A percentile compares a stretch with the other conserved stretches of the same genome.
phyloP scores from a whole-genome alignment of 768 basidiomycete species.

The Panellus pusillus region DNA sequence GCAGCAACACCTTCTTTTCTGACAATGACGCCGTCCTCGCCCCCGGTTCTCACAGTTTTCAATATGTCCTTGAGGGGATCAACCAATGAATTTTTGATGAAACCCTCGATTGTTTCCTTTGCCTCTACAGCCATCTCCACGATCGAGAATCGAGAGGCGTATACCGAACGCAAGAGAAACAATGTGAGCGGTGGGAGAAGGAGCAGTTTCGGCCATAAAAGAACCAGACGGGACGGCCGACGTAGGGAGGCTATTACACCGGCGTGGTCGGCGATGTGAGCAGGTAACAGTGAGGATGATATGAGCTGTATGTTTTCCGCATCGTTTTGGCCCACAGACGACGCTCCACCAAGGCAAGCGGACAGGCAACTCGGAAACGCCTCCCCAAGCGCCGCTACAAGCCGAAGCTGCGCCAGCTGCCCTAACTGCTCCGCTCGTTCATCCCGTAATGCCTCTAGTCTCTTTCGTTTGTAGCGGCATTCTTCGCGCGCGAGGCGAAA shows the following conservation, averaged over 20 bases:
- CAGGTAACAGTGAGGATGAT: slow-evolving; percentile 27
- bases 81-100: slow-evolving; percentile 81
- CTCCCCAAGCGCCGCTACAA: slow-evolving; percentile 33
- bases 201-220: slow-evolving; percentile 81
- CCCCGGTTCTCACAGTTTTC: slow-evolving; percentile 80
- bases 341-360: slow-evolving; percentile 17
- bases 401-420: slow-evolving; percentile 53
- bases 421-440: slow-evolving; percentile 70
- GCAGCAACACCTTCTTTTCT: slow-evolving; percentile 79
- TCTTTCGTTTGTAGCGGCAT: slow-evolving; percentile 56
- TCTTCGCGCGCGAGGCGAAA: slow-evolving; percentile 67
- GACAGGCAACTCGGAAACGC: slow-evolving; percentile 23
- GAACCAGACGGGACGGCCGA: slow-evolving; percentile 67
- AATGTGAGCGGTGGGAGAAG: slow-evolving; percentile 69
- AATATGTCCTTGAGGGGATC: slow-evolving; percentile 83
- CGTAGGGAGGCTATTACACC: slow-evolving; percentile 40
- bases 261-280: slow-evolving; percentile 30
- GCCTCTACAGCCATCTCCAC: slow-evolving; percentile 57
- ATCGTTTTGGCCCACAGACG: neutral
- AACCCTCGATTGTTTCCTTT: slow-evolving; percentile 65
- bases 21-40: slow-evolving; percentile 74
- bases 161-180: slow-evolving; percentile 49
- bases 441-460: slow-evolving; percentile 65
- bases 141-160: slow-evolving; percentile 61
- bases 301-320: slow-evolving; percentile 25